Evolutionary conservation across 2,329 filamentous ascomycete species (phyloP), one percentile per base, ranked within the genome.

Genomic region (Orbilia javanica): DNA sequence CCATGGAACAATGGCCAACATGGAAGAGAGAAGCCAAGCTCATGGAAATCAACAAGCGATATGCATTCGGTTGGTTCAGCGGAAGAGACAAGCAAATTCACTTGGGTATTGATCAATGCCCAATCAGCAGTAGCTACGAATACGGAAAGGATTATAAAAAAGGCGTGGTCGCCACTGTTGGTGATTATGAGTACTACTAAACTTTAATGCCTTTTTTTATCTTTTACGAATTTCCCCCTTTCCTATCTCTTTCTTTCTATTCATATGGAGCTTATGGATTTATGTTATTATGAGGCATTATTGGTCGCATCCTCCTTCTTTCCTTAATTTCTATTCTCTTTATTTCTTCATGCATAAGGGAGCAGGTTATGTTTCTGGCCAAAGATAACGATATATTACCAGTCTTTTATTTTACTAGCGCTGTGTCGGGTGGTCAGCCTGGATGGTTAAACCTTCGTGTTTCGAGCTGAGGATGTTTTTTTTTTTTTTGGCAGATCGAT

Each of bases 41-140:
- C 39, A 88, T 89, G 77, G 84, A 83, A 8, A 84, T 88, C n/a
- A 87, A 88, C 42, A 91, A 91, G 85, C 90, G 86, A 46, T 95
- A 94, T 83, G 92, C 91, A 0, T 84, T 94, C 36, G 92, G 92
- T 0, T 94, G 92, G 92, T 94, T 94, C 82, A 85, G 85, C 46
- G 92, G 92, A 0, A 85, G 92, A 18, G 92, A 95, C 83, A 90
- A 90, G 2, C 87, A 91, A 83, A 88, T 88, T 79, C 92, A 94
- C 85, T 91, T 91, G 82, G 92, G 92, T 11, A 88, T 95, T 72
- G 92, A 95, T 82, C 87, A 93, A 29, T 72, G 67, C 25, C 74
- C 74, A 22, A 78, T 78, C 20, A 78, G 62, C 27, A 78, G 74
- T 20, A 52, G 15, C 8, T 78, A 78, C n/a, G 67, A 72, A 15